Evolutionary conservation across 2,329 filamentous ascomycete genomes (phyloP), one percentile per base, ranked within the genome.

Genomic region (Talaromyces sp.): DNA sequence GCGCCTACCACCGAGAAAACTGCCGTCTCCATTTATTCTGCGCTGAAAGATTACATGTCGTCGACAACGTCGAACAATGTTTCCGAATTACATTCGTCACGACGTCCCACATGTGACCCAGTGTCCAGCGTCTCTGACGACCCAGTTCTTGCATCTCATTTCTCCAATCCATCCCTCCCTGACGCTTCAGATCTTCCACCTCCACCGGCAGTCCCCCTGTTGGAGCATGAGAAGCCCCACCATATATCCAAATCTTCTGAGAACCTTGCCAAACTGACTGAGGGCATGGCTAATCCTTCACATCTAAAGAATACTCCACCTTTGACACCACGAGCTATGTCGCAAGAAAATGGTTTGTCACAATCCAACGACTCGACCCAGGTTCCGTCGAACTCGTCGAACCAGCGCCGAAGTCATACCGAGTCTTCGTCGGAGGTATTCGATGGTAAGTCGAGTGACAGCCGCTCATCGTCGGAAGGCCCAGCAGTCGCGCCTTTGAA

Each of bases 291-390:
- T 79, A 82, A 79, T 78, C 80, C 76, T 78, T 77, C 81, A 73
- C 78, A 77, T 79, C 77, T 87, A 83, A 96, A 97, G 93, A 96
- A 92, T 83, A 95, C 92, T 72, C 91, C 92, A 71, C 89, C 93
- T 67, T 93, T 94, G 71, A 96, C 94, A 64, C 94, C 92, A 69
- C 89, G 94, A 80, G 91, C 93, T 66, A 87, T 94, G 73, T 96
- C 92, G 64, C 84, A 86, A 77, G 86, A 87, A 73, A 82, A 80
- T 54, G 69, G 72, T 31, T 71, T 75, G 70, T 67, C 72, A 68
- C 72, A 74, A 63, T 56, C 70, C 58, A 67, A 64, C 65, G 63
- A 67, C 47, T 66, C 69, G 13, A 68, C 73, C 35, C 68, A 75
- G n/a, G 50, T 10, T 48, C 60, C 70, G 24, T 70, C 70, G 16